Evolutionary conservation across 2,329 filamentous ascomycete species (phyloP), one percentile per base, ranked within the genome.

Genomic region (Cladosporium sp.): DNA sequence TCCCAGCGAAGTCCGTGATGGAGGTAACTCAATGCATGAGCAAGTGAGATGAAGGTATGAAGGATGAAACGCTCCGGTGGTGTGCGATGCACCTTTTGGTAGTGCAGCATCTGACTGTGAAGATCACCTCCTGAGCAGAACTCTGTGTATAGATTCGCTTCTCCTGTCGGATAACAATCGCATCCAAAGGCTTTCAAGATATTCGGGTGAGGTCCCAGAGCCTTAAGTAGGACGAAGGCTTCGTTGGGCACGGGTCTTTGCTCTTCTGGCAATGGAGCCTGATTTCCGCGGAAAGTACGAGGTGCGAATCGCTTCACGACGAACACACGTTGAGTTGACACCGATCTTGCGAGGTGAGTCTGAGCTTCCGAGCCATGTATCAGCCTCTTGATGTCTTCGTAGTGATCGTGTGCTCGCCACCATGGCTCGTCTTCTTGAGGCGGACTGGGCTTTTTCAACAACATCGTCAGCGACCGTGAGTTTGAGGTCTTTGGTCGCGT

Each of bases 121-220:
- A 69, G 25, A 34, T 69, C 67, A 6, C 67, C 67, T n/a, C 57
- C 64, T 9, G 63, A 52, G 45, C 62, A 66, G 54, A 60, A 68
- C 14, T 66, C 64, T 7, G 47, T 52, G 56, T 59, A 59, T 2
- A 59, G 14, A n/a, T 52, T 39, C 4, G 40, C 51, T 3, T 25
- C 38, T n/a, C 8, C 20, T 7, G 7, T 17, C 3, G 22, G 25
- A 8, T 51, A 14, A 2, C 30, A 15, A 30, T 59, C 51, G 20
- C 50, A 49, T 2, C 58, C 51, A 17, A 59, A 55, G 3, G 30
- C 58, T 1, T 37, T 15, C 15, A 59, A 42, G 25, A 59, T 59
- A 22, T 55, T 59, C 3, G 49, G 50, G 19, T 59, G 58, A 5
- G 51, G 51, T 25, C 38, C 20, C 15, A 59, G 15, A 14, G 15